Percentiles rank a stretch among this genome's conserved stretches.
Evolutionary conservation across 106 monocot species (phyloP).

Genomic region (Posidonia australis): DNA sequence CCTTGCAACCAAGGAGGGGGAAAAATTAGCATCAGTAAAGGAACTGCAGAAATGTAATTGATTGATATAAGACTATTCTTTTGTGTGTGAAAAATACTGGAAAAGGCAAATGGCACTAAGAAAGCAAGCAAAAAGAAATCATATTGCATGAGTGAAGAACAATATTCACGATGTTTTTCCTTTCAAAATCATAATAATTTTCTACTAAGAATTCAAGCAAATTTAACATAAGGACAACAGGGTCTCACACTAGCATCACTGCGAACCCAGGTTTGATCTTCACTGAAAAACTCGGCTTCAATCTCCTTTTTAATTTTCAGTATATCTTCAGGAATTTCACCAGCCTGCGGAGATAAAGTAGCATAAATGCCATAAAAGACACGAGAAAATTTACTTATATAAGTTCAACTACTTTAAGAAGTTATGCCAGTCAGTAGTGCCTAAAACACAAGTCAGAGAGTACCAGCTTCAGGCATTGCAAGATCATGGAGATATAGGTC

Average conservation of each 20-base stretch:
- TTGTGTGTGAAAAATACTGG: no score
- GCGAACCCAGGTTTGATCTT: slow-evolving; percentile 66
- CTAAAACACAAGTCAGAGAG: no score
- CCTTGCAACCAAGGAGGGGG: slow-evolving; percentile 31
- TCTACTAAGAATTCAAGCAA: slow-evolving; percentile 1
- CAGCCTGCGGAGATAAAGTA: slow-evolving; percentile 24
- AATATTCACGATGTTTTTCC: not conserved
- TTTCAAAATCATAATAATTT: not conserved
- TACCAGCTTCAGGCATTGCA: no score
- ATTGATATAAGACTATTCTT: no score
- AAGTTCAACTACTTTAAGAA: no score
- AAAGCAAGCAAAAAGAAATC: not conserved
- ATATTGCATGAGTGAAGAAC: not conserved
- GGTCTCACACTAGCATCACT: slow-evolving; percentile 52
- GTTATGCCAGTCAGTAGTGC: no score
- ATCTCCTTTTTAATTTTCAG: slow-evolving; percentile 64
- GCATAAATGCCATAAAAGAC: no score
- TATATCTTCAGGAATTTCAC: slow-evolving; percentile 46
- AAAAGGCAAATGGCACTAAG: no score
- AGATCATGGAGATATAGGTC: no score
- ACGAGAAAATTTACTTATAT: no score
- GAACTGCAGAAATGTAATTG: not conserved
- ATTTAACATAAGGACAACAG: not conserved
- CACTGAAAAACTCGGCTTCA: slow-evolving; percentile 52
- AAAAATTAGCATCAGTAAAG: not conserved